Evolutionary conservation across 306 rosid species (phyloP).

Genomic region (Herpetospermum pedunculosum): DNA sequence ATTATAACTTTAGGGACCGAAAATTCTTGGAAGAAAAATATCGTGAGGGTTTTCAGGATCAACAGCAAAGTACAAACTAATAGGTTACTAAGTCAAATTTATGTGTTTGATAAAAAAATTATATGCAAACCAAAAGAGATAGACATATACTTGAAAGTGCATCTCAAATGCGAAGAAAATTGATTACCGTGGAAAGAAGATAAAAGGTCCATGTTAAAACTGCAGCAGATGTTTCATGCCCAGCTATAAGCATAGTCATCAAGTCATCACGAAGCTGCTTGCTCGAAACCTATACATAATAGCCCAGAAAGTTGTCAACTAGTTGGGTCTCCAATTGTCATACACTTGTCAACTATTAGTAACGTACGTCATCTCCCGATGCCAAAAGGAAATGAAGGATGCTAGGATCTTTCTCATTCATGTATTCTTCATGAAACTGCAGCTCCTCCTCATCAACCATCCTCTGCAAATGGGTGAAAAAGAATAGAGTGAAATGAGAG

Average conservation of each 20-base stretch:
- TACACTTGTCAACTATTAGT: not conserved
- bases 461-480: slow-evolving; percentile 46
- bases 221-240: slow-evolving; percentile 98
- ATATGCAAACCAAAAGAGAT: not conserved
- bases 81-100: not conserved
- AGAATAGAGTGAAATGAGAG: not conserved
- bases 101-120: not conserved
- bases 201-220: slow-evolving; percentile 96
- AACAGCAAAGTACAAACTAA: not conserved
- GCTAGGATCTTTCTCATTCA: slow-evolving; percentile 95
- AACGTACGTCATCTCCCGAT: slow-evolving; percentile 84
- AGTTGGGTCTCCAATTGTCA: not conserved
- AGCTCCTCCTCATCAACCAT: slow-evolving; percentile 96
- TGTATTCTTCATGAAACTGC: slow-evolving; percentile 90
- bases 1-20: not conserved
- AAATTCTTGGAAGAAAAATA: not conserved
- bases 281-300: slow-evolving; percentile 67
- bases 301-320: slow-evolving; percentile 7
- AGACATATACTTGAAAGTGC: not conserved
- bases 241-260: slow-evolving; percentile 99
- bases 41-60: not conserved
- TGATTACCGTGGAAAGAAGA: slow-evolving; percentile 68
- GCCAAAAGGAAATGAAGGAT: slow-evolving; percentile 95
- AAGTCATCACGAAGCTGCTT: slow-evolving; percentile 98
- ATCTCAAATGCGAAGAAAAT: not conserved